Base-by-base conservation (phyloP, 495 filamentous ascomycete species). In the Letharia columbiana region DNA sequence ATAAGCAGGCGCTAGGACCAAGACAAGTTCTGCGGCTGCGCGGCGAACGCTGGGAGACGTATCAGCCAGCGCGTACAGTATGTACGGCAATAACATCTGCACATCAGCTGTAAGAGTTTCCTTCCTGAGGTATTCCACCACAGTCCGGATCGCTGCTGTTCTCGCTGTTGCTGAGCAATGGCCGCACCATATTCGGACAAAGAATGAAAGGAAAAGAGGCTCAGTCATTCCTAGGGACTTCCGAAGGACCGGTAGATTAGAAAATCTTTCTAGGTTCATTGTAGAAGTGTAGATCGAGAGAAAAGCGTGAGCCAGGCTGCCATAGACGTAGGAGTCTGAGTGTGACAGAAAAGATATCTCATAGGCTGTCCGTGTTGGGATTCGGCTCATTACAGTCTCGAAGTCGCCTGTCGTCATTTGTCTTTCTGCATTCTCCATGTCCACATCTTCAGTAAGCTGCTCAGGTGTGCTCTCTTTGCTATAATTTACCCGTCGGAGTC, bases 11-110 rank as follows among this genome's bases (percentile, higher is more conserved):
- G 75, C 73, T 7, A 91, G 66, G 15, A 79, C 73, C 4, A 77
- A 69, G 12, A 89, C 68, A 39, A 91, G 81, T 50, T 87, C 82
- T 41, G 87, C 85, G 28, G 91, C 88, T 47, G 90, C 85, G 31
- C 84, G 83, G 40, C 94, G 86, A 62, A 96, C 88, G 57, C 82
- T 86, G 63, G 83, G 82, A 2, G 88, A 86, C 4, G 83, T 75
- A 74, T 98, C 94, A 37, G 85, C 77, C 23, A 98, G 82, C 12
- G 88, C 89, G 63, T 78, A 79, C 44, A 96, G 72, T 41, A 86
- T 73, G 74, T 95, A 96, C 18, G 92, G 92, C 39, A 96, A 67
- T 28, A 96, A 70, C 4, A 86, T 84, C 71, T 96, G 92, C 49
- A 87, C 79, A 72, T 95, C 92, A 59, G 86, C 66, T n/a, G 75